Evolutionary conservation across 345 rosid species (phyloP).

Genomic region (Salix exigua): DNA sequence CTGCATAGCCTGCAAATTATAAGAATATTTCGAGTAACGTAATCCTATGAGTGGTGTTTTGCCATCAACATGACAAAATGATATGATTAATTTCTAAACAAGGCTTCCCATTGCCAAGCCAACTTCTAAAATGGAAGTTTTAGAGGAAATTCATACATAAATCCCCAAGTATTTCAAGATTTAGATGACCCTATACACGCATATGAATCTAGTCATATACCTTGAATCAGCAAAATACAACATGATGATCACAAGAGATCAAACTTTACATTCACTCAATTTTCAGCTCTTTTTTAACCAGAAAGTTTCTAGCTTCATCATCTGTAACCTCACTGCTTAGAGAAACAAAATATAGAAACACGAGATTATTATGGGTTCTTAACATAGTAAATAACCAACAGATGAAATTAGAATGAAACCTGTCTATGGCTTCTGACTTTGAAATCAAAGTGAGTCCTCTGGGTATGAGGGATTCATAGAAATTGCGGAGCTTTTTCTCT

Average conservation of each 20-base stretch:
- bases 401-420: slow-evolving; percentile 34
- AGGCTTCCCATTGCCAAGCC: not conserved
- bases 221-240: not conserved
- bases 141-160: not conserved
- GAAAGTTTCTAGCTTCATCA: slow-evolving; percentile 51
- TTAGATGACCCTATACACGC: not conserved
- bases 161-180: not conserved
- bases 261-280: not conserved
- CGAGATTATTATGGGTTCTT: slow-evolving; percentile 3
- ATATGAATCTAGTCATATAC: not conserved
- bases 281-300: slow-evolving; percentile 11
- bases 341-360: slow-evolving; percentile 2
- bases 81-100: not conserved
- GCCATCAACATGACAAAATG: not conserved
- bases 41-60: too few species aligned
- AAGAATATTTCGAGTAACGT: too few species aligned
- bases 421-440: slow-evolving; percentile 80
- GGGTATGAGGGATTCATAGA: slow-evolving; percentile 46
- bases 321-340: slow-evolving; percentile 58
- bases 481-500: slow-evolving; percentile 33
- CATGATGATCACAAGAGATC: not conserved
- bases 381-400: not conserved
- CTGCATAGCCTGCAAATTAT: too few species aligned
- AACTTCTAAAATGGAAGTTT: not conserved
- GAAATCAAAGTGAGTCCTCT: slow-evolving; percentile 55